Conservation (phyloP, 345 rosid genomes). For the Eucalyptus coolabah region DNA sequence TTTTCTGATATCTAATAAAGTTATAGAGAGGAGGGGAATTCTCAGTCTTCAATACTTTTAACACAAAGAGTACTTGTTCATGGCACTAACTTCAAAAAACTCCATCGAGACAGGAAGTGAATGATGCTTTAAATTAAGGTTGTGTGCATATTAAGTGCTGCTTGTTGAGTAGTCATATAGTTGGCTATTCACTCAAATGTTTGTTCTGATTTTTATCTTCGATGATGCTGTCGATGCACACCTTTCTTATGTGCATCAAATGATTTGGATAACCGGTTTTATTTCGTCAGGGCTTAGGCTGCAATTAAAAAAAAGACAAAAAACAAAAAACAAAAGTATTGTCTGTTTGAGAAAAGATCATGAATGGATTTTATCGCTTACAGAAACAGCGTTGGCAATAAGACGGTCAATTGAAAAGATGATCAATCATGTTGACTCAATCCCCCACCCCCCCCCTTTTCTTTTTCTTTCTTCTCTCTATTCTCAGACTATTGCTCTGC, state of each 20-base stretch:
- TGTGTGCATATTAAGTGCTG: neutral
- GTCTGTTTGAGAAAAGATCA: neutral
- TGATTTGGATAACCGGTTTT: neutral
- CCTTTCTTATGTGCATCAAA: neutral
- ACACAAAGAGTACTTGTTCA: neutral
- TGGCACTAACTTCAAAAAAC: neutral
- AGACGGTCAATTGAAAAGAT: neutral
- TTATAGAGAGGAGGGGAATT: neutral
- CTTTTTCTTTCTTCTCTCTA: too few relatives aligned
- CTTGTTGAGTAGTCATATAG: neutral
- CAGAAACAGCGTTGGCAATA: neutral
- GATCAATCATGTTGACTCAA: neutral
- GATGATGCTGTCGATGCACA: neutral
- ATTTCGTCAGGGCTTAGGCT: neutral
- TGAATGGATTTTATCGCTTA: neutral
- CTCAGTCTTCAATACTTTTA: neutral
- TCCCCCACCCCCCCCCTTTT: fast-evolving
- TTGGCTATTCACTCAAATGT: neutral
- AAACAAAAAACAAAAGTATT: neutral
- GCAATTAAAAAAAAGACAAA: neutral
- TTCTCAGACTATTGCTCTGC: neutral
- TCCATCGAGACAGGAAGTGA: neutral
- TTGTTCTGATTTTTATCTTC: neutral
- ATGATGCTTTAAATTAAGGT: neutral
- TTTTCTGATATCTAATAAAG: neutral